Base-by-base conservation (phyloP, 768 basidiomycete species). In the Termitomyces sp. region DNA sequence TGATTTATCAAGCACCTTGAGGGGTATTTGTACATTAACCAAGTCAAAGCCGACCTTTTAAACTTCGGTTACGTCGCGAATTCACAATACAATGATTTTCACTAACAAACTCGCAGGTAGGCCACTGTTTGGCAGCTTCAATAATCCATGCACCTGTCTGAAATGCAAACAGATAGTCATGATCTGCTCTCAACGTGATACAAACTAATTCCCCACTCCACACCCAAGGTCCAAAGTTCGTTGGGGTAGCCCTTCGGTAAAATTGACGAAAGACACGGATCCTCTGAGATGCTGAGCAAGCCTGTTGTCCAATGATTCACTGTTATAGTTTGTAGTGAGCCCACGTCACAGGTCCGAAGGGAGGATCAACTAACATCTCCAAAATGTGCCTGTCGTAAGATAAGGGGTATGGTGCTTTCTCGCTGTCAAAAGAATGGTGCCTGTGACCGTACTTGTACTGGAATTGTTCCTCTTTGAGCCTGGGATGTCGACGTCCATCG, bases 401-500 rank as follows among this genome's bases (percentile, higher is more conserved):
- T 38, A 88, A 66, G 1, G 90, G 90, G 73, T 92, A 92, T 2
- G 88, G 90, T 2, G 87, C 90, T 72, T 91, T 90, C 67, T 88
- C 86, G 40, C 77, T 78, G 60, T 85, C 85, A 65, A 84, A 85
- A 18, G 80, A 76, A 67, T 90, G 90, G 58, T 87, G 84, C 54
- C 76, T 76, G 48, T 80, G 80, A 47, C 88, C 88, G 64, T 85
- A 67, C 64, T 85, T 87, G 62, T 71, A 67, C 44, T 79, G 65
- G 66, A 87, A 88, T 50, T 79, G 79, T 56, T 74, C 78, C 67
- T 88, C 85, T 68, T 81, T 87, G 58, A 67, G 71, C 52, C 74
- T 64, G 14, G 68, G 68, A 50, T 65, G 69, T 55, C 78, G 74
- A 59, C 74, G 79, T 47, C 67, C 67, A 33, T 71, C 73, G 61